A percentile compares a stretch with the other conserved stretches of the same genome.
phyloP scores from a whole-genome alignment of 208 protist genomes.

The Crithidia acanthocephali region DNA sequence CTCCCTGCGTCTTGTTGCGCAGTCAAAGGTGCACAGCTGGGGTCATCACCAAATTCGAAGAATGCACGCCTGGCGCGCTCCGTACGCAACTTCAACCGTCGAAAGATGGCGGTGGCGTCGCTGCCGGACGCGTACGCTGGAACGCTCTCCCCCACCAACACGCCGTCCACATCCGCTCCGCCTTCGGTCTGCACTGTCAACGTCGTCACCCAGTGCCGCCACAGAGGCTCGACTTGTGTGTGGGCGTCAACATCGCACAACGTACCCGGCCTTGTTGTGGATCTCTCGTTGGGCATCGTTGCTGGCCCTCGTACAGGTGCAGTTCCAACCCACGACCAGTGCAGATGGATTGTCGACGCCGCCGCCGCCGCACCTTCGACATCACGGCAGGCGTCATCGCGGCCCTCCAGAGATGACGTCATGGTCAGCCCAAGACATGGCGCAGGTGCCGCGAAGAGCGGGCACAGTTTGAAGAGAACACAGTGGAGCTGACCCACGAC shows the following conservation, averaged over 20 bases:
- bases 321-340: slow-evolving; percentile 9
- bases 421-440: slow-evolving; percentile 1
- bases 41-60: neutral
- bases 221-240: neutral
- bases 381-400: no score
- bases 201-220: neutral
- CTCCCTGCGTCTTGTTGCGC: neutral
- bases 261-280: no score
- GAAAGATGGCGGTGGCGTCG: neutral
- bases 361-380: no score
- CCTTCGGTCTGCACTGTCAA: neutral
- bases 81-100: neutral
- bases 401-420: neutral
- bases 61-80: neutral
- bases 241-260: neutral
- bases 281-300: neutral
- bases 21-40: neutral
- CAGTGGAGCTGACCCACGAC: neutral
- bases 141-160: neutral
- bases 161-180: neutral
- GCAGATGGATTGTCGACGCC: neutral
- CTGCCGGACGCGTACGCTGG: neutral
- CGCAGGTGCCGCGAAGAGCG: neutral
- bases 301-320: neutral
- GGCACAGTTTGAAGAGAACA: neutral